Evolutionary conservation across 768 basidiomycete species (phyloP).

Genomic region (Suillus alpinus): DNA sequence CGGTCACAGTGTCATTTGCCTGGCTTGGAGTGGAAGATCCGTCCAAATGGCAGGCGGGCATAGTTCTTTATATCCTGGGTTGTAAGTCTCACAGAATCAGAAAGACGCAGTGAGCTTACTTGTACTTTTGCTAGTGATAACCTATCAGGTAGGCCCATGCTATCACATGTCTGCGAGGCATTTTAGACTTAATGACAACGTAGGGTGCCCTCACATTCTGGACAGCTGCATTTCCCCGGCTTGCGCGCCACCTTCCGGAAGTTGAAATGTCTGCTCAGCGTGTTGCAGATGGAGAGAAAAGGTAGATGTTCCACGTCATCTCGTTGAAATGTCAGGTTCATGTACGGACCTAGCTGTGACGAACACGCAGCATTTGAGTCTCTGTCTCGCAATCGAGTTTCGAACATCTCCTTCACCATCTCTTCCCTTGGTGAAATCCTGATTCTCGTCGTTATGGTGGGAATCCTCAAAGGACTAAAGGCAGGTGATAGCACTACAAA

Average conservation of each 20-base stretch:
- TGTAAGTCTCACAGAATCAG: constrained; percentile 37
- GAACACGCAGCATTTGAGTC: constrained; percentile 59
- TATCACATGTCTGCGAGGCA: background rate
- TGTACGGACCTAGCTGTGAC: constrained; percentile 30
- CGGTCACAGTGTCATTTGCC: constrained; percentile 67
- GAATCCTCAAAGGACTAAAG: constrained; percentile 65
- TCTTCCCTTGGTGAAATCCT: constrained; percentile 69
- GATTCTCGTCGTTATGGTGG: constrained; percentile 70
- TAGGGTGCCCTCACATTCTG: constrained; percentile 75
- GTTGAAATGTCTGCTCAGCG: constrained; percentile 51
- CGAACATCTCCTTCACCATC: constrained; percentile 71
- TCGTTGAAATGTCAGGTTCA: background rate
- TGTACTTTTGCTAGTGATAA: constrained; percentile 46
- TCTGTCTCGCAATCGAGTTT: constrained; percentile 66
- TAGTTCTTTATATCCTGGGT: constrained; percentile 62
- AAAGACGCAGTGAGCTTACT: background rate
- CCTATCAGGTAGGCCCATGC: constrained; percentile 53
- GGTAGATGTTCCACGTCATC: constrained; percentile 30
- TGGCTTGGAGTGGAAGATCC: constrained; percentile 75
- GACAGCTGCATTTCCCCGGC: constrained; percentile 80
- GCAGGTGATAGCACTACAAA: constrained; percentile 61
- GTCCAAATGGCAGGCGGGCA: constrained; percentile 59
- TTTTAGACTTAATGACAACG: background rate
- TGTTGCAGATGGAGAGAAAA: constrained; percentile 41
- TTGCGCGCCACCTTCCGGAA: constrained; percentile 68